These are phyloP conservation scores for Nitzschia palea DNA, from an alignment of 108 stramenopile genomes.

Conservation along the genomic window DNA sequence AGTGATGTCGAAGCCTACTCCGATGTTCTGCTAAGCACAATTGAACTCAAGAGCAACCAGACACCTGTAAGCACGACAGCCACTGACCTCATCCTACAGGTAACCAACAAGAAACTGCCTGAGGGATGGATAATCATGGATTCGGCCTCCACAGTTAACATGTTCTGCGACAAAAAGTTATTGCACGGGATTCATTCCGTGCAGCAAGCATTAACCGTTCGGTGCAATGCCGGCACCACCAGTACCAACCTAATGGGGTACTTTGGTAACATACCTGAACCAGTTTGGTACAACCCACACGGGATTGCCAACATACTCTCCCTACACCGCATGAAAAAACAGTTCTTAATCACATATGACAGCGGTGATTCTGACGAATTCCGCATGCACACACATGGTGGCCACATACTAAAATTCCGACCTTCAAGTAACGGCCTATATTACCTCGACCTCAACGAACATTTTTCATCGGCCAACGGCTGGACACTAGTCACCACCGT, in stretches of 20 bases:
- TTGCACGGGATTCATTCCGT: constrained; percentile 19
- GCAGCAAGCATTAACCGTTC: not conserved
- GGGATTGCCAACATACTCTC: constrained; percentile 52
- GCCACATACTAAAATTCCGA: not conserved
- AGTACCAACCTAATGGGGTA: not conserved
- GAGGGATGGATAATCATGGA: too few species aligned
- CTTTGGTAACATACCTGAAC: constrained; percentile 10
- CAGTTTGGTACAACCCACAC: constrained; percentile 41
- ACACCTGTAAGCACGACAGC: not conserved
- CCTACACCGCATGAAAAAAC: constrained; percentile 11
- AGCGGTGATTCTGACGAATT: not conserved
- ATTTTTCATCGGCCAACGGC: too few species aligned
- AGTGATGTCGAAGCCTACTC: too few species aligned
- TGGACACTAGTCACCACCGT: not conserved
- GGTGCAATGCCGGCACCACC: constrained; percentile 28
- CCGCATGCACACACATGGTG: constrained; percentile 6
- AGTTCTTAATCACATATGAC: constrained; percentile 32
- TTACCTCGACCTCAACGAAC: not conserved
- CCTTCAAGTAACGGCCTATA: too few species aligned
- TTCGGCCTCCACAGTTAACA: constrained; percentile 38
- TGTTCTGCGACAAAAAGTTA: constrained; percentile 20
- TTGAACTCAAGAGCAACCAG: too few species aligned
- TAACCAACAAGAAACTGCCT: too few species aligned
- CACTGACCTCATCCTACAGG: too few species aligned
- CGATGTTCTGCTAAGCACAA: too few species aligned